Percentiles rank a stretch among this genome's conserved stretches.
Conservation (phyloP, 208 protist species). For the Naegleria fowleri region DNA sequence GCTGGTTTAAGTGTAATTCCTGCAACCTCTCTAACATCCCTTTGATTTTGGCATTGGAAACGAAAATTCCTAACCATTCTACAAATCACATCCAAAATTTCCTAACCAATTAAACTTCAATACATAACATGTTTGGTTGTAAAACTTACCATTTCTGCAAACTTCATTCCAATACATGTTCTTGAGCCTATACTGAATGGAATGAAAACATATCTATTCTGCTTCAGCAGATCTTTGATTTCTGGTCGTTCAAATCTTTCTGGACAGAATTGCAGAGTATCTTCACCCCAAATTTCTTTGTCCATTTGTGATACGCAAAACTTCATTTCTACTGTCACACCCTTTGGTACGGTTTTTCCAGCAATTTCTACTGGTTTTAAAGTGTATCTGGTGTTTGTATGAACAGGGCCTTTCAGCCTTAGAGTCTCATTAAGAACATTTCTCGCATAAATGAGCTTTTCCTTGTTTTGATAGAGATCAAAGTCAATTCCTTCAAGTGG, state of each 20-base stretch:
- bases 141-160: background rate
- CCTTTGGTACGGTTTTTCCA: background rate
- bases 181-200: background rate
- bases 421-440: background rate
- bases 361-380: background rate
- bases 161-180: background rate
- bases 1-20: background rate
- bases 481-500: background rate
- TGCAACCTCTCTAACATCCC: background rate
- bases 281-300: background rate
- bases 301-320: background rate
- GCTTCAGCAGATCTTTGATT: background rate
- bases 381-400: background rate
- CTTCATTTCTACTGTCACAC: background rate
- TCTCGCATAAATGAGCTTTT: background rate
- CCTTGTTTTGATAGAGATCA: background rate
- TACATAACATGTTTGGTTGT: background rate
- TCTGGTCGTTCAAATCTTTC: background rate
- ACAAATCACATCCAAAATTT: no score
- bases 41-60: background rate
- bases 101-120: no score
- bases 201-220: background rate
- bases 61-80: background rate
- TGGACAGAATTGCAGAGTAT: background rate
- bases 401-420: background rate